These are phyloP conservation scores for Theileria annulata DNA, from an alignment of 169 alveolate genomes.

Conservation along the genomic window DNA sequence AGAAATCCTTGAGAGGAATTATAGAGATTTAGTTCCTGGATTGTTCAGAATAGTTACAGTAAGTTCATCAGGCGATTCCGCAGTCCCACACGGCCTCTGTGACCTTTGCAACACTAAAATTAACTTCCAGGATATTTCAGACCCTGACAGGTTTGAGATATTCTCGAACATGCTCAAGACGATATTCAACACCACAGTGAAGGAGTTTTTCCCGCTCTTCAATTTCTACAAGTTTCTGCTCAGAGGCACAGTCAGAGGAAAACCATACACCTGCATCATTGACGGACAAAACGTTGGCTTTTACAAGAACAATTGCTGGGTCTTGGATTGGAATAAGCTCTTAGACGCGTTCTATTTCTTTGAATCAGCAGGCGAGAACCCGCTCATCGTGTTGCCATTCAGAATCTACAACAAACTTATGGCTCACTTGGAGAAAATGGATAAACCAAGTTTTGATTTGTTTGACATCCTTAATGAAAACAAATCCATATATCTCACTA, in stretches of 20 bases:
- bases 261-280: slow-evolving; percentile 52
- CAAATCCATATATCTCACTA: slow-evolving; percentile 26
- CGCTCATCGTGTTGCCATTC: slow-evolving; percentile 49
- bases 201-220: slow-evolving; percentile 35
- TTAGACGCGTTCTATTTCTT: slow-evolving; percentile 16
- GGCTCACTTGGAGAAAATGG: background rate
- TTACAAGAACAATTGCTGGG: slow-evolving; percentile 17
- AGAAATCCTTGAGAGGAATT: background rate
- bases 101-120: slow-evolving; percentile 9
- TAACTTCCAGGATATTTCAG: slow-evolving; percentile 22
- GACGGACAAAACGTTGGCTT: slow-evolving; percentile 66
- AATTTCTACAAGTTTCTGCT: slow-evolving; percentile 44
- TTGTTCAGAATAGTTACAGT: slow-evolving; percentile 1
- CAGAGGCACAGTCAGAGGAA: slow-evolving; percentile 11
- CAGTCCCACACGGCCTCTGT: slow-evolving; percentile 29
- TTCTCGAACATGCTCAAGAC: slow-evolving; percentile 44
- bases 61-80: background rate
- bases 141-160: slow-evolving; percentile 27
- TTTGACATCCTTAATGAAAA: background rate
- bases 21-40: slow-evolving; percentile 13
- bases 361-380: slow-evolving; percentile 42
- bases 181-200: slow-evolving; percentile 33
- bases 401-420: slow-evolving; percentile 6
- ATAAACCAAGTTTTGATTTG: background rate
- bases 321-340: slow-evolving; percentile 25